These are phyloP conservation scores for Plasmodium fragile DNA, from an alignment of 169 alveolate genomes.

Conservation along the genomic window DNA sequence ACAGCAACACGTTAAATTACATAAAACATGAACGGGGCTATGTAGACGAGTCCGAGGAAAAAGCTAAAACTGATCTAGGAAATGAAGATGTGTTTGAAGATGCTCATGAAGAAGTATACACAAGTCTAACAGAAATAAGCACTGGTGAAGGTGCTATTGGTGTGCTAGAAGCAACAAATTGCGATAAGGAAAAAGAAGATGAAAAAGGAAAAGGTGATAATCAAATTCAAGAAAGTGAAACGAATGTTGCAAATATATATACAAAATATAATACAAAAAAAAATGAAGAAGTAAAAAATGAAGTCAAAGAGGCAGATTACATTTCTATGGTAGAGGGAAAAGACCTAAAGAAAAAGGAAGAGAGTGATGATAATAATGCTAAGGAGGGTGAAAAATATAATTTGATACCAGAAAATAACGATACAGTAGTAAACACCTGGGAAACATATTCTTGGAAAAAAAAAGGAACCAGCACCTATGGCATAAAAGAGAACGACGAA, in stretches of 20 bases:
- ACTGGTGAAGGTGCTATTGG: neutral
- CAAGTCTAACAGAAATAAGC: neutral
- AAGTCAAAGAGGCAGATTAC: neutral
- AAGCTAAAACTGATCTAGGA: neutral
- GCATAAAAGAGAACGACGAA: neutral
- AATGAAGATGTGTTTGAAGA: neutral
- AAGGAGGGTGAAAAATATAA: neutral
- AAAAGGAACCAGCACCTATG: neutral
- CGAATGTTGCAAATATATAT: neutral
- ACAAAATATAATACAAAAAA: neutral
- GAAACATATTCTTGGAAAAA: too few relatives aligned
- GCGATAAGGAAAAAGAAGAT: neutral
- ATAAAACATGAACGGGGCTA: neutral
- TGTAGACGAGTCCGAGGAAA: neutral
- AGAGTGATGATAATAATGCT: neutral
- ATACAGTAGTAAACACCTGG: neutral
- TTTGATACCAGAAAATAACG: neutral
- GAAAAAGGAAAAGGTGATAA: slow-evolving; percentile 2
- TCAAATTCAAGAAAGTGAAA: neutral
- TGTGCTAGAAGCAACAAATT: neutral
- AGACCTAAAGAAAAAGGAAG: neutral
- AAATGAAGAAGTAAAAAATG: neutral
- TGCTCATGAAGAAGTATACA: neutral
- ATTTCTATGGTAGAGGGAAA: neutral
- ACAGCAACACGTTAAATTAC: neutral